Percentiles rank a stretch among this genome's conserved stretches.
These are phyloP conservation scores for Pseudohyphozyma bogoriensis DNA, from an alignment of 768 basidiomycete species.

Conservation along the genomic window DNA sequence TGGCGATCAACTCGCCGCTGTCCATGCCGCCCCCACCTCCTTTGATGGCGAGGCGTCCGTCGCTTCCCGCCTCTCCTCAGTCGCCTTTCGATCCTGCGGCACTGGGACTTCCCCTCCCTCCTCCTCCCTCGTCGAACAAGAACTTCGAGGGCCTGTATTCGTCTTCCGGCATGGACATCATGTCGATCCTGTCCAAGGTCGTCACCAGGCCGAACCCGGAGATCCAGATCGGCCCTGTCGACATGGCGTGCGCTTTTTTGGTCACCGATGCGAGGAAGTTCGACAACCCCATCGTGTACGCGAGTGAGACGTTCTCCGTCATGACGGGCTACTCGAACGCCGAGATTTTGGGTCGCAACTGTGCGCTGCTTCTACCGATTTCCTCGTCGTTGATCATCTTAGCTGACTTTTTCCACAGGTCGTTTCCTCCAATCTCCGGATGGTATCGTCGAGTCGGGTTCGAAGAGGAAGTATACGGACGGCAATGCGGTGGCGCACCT, in stretches of 20 bases:
- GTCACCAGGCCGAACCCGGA: conserved; percentile 61
- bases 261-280: conserved; percentile 72
- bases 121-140: neutral
- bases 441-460: conserved; percentile 45
- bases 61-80: conserved; percentile 4
- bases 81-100: conserved; percentile 26
- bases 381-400: neutral
- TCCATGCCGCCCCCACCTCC: neutral
- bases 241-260: conserved; percentile 82
- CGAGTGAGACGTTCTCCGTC: conserved; percentile 67
- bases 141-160: conserved; percentile 56
- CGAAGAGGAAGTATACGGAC: conserved; percentile 51
- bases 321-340: conserved; percentile 41
- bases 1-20: conserved; percentile 17
- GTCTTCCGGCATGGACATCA: conserved; percentile 77
- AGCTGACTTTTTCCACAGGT: conserved; percentile 2
- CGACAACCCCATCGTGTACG: conserved; percentile 84
- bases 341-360: conserved; percentile 81
- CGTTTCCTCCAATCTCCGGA: conserved; percentile 77
- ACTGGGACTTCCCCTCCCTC: conserved; percentile 16
- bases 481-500: conserved; percentile 55
- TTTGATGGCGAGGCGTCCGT: neutral
- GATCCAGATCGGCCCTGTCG: conserved; percentile 77
- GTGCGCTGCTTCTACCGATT: conserved; percentile 36
- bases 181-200: conserved; percentile 70